phyloP scores from a whole-genome alignment of 2,329 filamentous ascomycete species.

The Fonsecaea pedrosoi region DNA sequence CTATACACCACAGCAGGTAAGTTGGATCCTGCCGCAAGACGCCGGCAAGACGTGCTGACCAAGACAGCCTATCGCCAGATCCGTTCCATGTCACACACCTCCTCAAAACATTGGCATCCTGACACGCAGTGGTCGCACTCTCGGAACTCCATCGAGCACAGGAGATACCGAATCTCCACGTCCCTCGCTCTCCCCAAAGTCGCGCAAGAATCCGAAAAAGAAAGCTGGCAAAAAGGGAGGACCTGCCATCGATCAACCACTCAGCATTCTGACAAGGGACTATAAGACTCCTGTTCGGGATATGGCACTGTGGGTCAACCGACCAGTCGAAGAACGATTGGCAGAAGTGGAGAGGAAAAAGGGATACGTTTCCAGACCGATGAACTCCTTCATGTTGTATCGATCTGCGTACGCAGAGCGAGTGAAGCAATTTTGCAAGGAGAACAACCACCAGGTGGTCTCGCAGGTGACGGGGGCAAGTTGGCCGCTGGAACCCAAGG shows the following conservation, averaged over 20 bases:
- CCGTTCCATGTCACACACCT: constrained; percentile 29
- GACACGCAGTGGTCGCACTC: constrained; percentile 38
- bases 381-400: constrained; percentile 99
- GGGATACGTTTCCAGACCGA: constrained; percentile 85
- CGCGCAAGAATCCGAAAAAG: constrained; percentile 37
- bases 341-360: constrained; percentile 73
- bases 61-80: constrained; percentile 26
- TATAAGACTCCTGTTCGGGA: constrained; percentile 71
- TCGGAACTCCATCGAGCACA: constrained; percentile 37
- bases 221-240: constrained; percentile 38
- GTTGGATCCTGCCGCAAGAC: constrained; percentile 4
- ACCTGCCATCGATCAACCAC: constrained; percentile 63
- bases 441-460: constrained; percentile 93
- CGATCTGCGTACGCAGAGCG: constrained; percentile 89
- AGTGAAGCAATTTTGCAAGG: constrained; percentile 77
- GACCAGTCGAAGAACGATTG: constrained; percentile 69
- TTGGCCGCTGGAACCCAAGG: constrained; percentile 81
- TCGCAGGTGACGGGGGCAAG: constrained; percentile 85
- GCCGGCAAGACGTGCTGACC: constrained; percentile 24
- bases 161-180: constrained; percentile 29
- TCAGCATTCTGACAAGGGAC: constrained; percentile 73
- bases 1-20: constrained; percentile 36
- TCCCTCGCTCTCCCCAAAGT: constrained; percentile 49
- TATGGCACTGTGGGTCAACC: constrained; percentile 79
- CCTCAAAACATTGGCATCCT: constrained; percentile 30